These are phyloP conservation scores for Neurospora sp. DNA, from an alignment of 495 filamentous ascomycete species.

Conservation along the genomic window DNA sequence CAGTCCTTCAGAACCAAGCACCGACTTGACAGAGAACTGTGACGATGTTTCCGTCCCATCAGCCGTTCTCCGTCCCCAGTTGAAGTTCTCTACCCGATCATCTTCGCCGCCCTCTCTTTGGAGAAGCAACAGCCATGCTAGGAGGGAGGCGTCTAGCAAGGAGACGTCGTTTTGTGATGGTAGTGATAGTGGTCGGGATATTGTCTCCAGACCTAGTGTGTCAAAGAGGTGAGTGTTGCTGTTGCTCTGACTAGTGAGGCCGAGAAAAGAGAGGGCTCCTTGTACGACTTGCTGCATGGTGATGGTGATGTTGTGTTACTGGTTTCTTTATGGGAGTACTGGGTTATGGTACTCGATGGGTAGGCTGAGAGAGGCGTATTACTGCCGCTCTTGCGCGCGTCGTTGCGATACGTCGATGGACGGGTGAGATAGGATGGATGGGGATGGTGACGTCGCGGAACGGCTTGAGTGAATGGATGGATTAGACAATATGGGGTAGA, in stretches of 20 bases:
- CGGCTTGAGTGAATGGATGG: not conserved
- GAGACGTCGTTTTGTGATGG: not conserved
- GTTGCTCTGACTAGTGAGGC: not conserved
- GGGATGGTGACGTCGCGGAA: not conserved
- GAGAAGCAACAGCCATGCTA: slow-evolving; percentile 10
- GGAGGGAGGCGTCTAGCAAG: slow-evolving; percentile 2
- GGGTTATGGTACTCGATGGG: not conserved
- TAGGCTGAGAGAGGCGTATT: not conserved
- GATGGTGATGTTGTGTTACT: not conserved
- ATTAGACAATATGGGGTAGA: not conserved
- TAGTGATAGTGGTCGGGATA: slow-evolving; percentile 1
- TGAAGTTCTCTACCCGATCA: slow-evolving; percentile 1
- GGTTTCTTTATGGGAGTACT: not conserved
- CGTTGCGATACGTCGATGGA: not conserved
- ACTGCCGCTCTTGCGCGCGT: not conserved
- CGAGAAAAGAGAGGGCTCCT: slow-evolving; percentile 1
- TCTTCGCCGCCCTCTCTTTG: slow-evolving; percentile 7
- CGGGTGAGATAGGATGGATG: not conserved
- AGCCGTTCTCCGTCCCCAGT: slow-evolving; percentile 4
- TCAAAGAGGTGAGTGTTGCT: not conserved
- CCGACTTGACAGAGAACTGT: slow-evolving; percentile 1
- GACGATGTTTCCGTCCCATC: not conserved
- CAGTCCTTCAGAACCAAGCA: not conserved
- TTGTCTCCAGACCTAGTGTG: not conserved
- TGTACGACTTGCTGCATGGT: slow-evolving; percentile 8